Evolutionary conservation across 306 rosid genomes (phyloP), one percentile per base, ranked within the genome.

Genomic region (Ormosia semicastrata): DNA sequence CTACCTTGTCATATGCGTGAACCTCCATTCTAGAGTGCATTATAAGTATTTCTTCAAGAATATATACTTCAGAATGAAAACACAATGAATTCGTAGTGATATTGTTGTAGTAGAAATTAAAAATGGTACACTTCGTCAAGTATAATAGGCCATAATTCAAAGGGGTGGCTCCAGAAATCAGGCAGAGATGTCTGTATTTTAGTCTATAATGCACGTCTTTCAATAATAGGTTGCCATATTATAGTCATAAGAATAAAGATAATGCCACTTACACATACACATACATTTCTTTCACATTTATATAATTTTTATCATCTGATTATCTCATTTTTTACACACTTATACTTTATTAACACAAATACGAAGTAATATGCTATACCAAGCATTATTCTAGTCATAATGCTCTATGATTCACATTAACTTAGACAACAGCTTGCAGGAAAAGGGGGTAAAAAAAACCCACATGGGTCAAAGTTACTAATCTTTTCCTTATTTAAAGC

Each of bases 381-480:
- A 4, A 37, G 6, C 41, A 37, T 37, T 37, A 37, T 37, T 37
- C 6, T 30, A 29, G 8, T 10, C 39, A 30, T 59, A 30, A 59
- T 29, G 39, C 40, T 30, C 6, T 32, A 3, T 59, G 66, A 59
- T 59, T 3, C 40, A 59, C 14, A 30, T 24, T 29, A 59, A 32
- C 39, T 30, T 29, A 53, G 8, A n/a, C 24, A 53, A 53, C 15
- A 53, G 8, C 40, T 36, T 3, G 5, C 5, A 36, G 40, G 40
- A 36, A 3, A 36, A 4, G 49, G 30, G 63, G 7, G 12, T 24
- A 24, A 76, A 39, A 39, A 50, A 73, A 65, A 36, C 11, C 36
- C 82, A 71, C 14, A 18, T 59, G 44, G 32, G 69, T 59, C 81
- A 67, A 17, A 49, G 66, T 32, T 78, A 74, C 63, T 71, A 11